Evolutionary conservation across 2,329 filamentous ascomycete genomes (phyloP), one percentile per base, ranked within the genome.

Genomic region (Xylariaceae sp.): DNA sequence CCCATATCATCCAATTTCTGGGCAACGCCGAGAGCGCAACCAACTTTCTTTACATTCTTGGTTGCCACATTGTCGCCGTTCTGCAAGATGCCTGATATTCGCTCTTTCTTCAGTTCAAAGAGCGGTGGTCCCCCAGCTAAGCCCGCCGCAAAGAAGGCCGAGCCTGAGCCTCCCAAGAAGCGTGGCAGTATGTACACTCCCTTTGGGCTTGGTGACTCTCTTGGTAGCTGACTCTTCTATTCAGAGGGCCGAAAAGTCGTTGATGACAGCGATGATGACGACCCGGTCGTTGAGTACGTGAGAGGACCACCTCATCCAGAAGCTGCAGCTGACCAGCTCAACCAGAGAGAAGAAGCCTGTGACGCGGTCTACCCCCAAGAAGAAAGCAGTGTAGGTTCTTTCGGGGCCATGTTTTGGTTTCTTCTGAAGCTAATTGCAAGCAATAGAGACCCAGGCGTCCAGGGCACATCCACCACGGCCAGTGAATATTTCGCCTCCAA

Each of bases 61-160:
- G n/a, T n/a, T n/a, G n/a, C n/a, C n/a, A n/a, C n/a, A n/a, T 23
- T 8, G 21, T 8, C 21, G n/a, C 8, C 21, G 21, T 23, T 8
- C 21, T 8, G 23, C 40, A 44, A 46, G 42, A 94, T 94, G 88
- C 77, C 88, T 43, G 90, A 96, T 61, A 96, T 95, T 52, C 75
- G 89, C 53, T 87, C 72, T 49, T 96, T 95, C 63, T 95, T 96
- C 65, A 79, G 82, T 35, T 77, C 83, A 40, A 88, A 88, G 58
- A 75, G 77, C 32, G 70, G 73, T 43, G 67, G 72, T 47, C 63
- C 70, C 28, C 63, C 72, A 31, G 60, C 68, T 30, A 68, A 72
- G 47, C 61, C 66, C 22, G 48, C 60, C 9, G 46, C 61, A 3
- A 69, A 67, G 53, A 67, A 70, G 50, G 55, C 55, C 25, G 65